phyloP scores from a whole-genome alignment of 23 red algal species.

The Gracilariopsis chorda region DNA sequence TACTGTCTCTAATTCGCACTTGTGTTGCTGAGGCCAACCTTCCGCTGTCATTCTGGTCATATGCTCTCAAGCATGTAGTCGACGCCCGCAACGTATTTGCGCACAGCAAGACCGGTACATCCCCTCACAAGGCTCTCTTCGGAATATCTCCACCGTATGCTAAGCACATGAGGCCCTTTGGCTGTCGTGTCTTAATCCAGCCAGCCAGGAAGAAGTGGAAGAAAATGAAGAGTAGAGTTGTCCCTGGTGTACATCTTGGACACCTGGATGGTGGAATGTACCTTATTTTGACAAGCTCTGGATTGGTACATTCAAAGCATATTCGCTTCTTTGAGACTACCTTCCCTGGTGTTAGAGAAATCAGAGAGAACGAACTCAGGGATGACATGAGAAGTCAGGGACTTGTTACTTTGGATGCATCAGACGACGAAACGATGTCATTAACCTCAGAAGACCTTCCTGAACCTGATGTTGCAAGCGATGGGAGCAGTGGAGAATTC shows the following conservation, averaged over 20 bases:
- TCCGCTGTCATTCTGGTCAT: background rate
- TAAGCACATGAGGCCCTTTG: constrained; percentile 11
- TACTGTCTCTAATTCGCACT: background rate
- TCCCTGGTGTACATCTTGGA: constrained; percentile 1
- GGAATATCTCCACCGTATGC: background rate
- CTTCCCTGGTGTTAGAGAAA: background rate
- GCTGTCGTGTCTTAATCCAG: background rate
- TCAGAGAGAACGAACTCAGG: background rate
- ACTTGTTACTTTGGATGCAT: background rate
- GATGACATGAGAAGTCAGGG: background rate
- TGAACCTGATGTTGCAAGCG: background rate
- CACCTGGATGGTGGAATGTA: constrained; percentile 27
- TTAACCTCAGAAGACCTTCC: background rate
- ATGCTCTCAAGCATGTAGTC: constrained; percentile 14
- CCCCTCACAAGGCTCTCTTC: background rate
- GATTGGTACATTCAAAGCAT: constrained; percentile 18
- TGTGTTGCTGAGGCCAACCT: background rate
- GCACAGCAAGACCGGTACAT: background rate
- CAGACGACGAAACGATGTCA: background rate
- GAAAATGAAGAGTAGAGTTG: background rate
- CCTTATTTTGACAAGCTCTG: background rate
- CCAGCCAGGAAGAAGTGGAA: background rate
- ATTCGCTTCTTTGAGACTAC: constrained; percentile 3
- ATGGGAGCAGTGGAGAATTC: background rate
- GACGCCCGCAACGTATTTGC: background rate